Evolutionary conservation across 176 grass and related monocot species (phyloP).

Genomic region (Lolium rigidum): DNA sequence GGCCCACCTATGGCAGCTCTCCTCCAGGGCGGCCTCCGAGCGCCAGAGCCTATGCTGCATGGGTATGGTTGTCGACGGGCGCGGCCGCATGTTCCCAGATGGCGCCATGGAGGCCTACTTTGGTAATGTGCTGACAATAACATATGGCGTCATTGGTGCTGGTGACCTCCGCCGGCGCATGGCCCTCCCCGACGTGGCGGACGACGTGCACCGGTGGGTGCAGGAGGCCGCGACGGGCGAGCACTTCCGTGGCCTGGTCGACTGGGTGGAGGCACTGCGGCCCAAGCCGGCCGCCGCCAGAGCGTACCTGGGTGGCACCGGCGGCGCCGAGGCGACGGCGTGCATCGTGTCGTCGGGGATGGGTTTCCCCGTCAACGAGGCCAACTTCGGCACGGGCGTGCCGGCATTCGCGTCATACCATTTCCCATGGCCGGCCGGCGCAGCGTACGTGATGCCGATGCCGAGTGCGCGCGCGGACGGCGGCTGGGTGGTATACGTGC

Average conservation of each 20-base stretch:
- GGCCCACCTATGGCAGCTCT: constrained; percentile 69
- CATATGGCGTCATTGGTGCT: constrained; percentile 46
- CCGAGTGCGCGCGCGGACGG: not conserved
- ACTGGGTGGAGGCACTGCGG: constrained; percentile 22
- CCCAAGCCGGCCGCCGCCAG: constrained; percentile 6
- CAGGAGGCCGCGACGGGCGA: constrained; percentile 6
- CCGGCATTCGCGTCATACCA: constrained; percentile 11
- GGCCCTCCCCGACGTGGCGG: constrained; percentile 53
- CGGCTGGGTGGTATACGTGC: constrained; percentile 75
- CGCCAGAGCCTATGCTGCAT: constrained; percentile 57
- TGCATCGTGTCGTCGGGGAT: constrained; percentile 24
- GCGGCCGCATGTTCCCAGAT: constrained; percentile 34
- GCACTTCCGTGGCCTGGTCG: constrained; percentile 17
- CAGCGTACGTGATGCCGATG: constrained; percentile 19
- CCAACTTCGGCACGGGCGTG: not conserved
- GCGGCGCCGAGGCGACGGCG: not conserved
- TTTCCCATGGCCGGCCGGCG: not conserved
- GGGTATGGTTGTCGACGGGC: constrained; percentile 74
- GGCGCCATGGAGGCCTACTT: constrained; percentile 61
- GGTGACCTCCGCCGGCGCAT: constrained; percentile 17
- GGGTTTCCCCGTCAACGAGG: not conserved
- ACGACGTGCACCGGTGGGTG: constrained; percentile 44
- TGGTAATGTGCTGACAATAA: constrained; percentile 75
- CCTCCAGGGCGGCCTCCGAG: constrained; percentile 32
- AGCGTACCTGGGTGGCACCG: constrained; percentile 13